Evolutionary conservation across 768 basidiomycete species (phyloP).

Genomic region (Lactifluus piperatus): DNA sequence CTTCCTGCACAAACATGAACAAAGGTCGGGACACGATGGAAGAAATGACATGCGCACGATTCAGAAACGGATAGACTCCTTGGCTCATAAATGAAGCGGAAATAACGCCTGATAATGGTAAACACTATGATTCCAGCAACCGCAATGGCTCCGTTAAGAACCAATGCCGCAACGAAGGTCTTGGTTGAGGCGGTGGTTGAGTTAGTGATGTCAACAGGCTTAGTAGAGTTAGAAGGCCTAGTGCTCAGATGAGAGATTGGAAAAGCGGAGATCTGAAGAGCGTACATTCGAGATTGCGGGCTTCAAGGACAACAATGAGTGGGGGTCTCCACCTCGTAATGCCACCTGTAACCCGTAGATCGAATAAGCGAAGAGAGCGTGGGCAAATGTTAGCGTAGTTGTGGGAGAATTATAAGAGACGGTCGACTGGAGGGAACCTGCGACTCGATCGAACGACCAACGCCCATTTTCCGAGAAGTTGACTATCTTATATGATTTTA

Average conservation of each 20-base stretch:
- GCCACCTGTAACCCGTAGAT: not conserved
- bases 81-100: constrained; percentile 86
- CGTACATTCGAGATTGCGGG: constrained; percentile 1
- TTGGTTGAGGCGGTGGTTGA: constrained; percentile 58
- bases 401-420: not conserved
- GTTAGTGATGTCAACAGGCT: constrained; percentile 26
- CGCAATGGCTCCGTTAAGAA: constrained; percentile 72
- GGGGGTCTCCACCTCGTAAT: not conserved
- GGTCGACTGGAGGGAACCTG: too few species aligned
- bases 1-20: constrained; percentile 34
- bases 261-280: not conserved
- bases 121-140: constrained; percentile 64
- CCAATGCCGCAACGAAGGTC: constrained; percentile 78
- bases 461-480: too few species aligned
- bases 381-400: not conserved
- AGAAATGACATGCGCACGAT: constrained; percentile 28
- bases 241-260: not conserved
- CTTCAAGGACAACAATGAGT: not conserved
- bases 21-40: not conserved
- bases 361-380: not conserved
- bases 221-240: constrained; percentile 29
- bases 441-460: too few species aligned
- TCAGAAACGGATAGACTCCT: constrained; percentile 55
- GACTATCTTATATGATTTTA: too few species aligned
- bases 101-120: constrained; percentile 75